These are phyloP conservation scores for Solanum hybrid DNA, from an alignment of 305 asterid species.

Conservation along the genomic window DNA sequence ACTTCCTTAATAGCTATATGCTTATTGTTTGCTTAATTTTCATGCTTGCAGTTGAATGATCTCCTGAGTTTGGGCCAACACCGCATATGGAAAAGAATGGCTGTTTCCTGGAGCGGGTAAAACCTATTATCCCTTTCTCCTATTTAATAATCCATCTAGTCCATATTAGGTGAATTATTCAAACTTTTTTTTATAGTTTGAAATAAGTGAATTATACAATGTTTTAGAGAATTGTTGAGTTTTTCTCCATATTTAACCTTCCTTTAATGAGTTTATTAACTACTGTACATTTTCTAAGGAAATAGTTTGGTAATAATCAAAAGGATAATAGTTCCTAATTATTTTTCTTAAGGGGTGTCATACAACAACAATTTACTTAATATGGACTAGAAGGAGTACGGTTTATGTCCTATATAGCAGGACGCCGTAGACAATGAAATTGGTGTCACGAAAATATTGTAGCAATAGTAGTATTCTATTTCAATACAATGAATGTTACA, in stretches of 20 bases:
- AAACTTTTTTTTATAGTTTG: neutral
- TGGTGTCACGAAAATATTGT: neutral
- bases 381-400: neutral
- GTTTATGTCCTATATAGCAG: neutral
- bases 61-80: constrained; percentile 64
- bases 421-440: neutral
- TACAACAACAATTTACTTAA: neutral
- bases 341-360: neutral
- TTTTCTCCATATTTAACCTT: neutral
- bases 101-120: constrained; percentile 85
- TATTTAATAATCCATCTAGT: neutral
- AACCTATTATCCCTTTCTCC: neutral
- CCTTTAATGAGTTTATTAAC: neutral
- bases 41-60: constrained; percentile 55
- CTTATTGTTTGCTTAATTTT: neutral
- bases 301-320: neutral
- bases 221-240: neutral
- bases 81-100: constrained; percentile 84
- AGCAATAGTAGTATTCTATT: neutral
- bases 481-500: neutral
- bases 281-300: neutral
- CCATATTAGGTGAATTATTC: neutral
- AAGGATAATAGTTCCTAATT: neutral
- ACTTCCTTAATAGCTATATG: neutral
- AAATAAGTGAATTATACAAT: neutral